Conservation (phyloP, 176 grass and related monocot genomes). For the barley (Hordeum vulgare) region MorexV3_pseudomolecules_assembly NC_058523.1:508404035-508404534, state of each 20-base stretch:
- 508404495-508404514: neutral
- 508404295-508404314: slow-evolving; percentile 36
- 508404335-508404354: slow-evolving; percentile 31
- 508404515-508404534: neutral
- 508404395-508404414: neutral
- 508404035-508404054: neutral
- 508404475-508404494: neutral
- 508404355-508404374: neutral
- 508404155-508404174: slow-evolving; percentile 55
- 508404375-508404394: neutral
- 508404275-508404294: neutral
- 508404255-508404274: slow-evolving; percentile 52
- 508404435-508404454: neutral
- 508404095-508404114: neutral
- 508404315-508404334: slow-evolving; percentile 47
- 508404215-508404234: slow-evolving; percentile 66
- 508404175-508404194: slow-evolving; percentile 80
- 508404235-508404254: slow-evolving; percentile 35
- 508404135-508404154: slow-evolving; percentile 48
- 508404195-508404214: slow-evolving; percentile 33
- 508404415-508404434: slow-evolving; percentile 31
- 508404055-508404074: neutral
- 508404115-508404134: slow-evolving; percentile 15
- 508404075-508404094: neutral
- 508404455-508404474: neutral